Conservation (phyloP, 805 yeast genomes). For the Saturnispora gosingensis region DNA sequence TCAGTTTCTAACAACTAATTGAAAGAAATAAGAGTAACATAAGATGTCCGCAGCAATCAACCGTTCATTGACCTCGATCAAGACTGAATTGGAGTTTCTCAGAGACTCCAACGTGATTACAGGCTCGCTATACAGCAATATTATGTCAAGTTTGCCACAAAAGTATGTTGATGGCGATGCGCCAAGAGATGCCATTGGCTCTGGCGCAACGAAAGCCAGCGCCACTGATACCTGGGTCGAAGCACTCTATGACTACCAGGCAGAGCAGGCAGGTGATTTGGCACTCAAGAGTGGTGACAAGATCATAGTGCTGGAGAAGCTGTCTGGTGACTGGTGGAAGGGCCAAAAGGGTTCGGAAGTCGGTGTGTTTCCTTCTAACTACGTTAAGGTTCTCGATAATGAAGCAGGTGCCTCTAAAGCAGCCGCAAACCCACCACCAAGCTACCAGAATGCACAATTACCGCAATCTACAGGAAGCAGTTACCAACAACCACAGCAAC, state of each 20-base stretch:
- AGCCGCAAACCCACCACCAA: constrained; percentile 9
- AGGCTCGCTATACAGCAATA: constrained; percentile 34
- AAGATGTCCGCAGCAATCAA: constrained; percentile 50
- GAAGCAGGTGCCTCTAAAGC: constrained; percentile 3
- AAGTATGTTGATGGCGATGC: constrained; percentile 41
- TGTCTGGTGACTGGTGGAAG: constrained; percentile 86
- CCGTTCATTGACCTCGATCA: constrained; percentile 66
- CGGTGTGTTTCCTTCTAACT: constrained; percentile 89
- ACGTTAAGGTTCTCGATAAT: constrained; percentile 30
- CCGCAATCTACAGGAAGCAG: not conserved
- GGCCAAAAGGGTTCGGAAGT: constrained; percentile 51
- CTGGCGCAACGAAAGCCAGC: not conserved
- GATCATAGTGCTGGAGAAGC: constrained; percentile 58
- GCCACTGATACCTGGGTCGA: constrained; percentile 36
- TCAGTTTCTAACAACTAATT: not conserved
- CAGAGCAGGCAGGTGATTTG: constrained; percentile 73
- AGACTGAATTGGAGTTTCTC: constrained; percentile 69
- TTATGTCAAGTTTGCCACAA: constrained; percentile 41
- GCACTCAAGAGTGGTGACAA: constrained; percentile 56
- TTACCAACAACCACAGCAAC: constrained; percentile 9
- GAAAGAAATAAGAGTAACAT: not conserved
- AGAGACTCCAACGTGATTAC: constrained; percentile 66
- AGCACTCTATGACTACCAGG: constrained; percentile 65
- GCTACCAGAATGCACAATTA: not conserved
- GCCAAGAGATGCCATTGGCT: not conserved